Evolutionary conservation across 2,329 filamentous ascomycete species (phyloP), one percentile per base, ranked within the genome.

Genomic region (Cordyceps pruinosa): DNA sequence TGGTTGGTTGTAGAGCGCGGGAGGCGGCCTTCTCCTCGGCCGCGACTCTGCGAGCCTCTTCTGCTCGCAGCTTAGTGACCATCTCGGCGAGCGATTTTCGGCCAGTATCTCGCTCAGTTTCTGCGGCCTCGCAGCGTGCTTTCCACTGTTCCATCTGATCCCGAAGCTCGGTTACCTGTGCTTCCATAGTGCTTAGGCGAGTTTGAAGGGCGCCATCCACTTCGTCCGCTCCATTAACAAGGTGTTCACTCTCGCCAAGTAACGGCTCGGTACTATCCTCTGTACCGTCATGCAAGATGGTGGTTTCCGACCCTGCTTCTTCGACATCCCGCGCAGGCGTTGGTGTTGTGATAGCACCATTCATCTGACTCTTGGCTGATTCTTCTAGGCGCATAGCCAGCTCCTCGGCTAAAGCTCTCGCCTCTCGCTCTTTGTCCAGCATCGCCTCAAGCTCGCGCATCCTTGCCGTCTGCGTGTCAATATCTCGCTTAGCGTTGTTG

Each of bases 351-450:
- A 41, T n/a, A 7, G 62, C 62, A 10, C 67, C 70, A 26, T 71
- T 72, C 60, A 68, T 62, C 26, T 69, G 67, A 12, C 57, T 62
- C 42, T 58, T 69, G 13, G 75, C 72, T 9, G 80, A 77, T 60
- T 86, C 82, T 61, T 85, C 81, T 61, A 96, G 74, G 53, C 82
- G 81, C 63, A 85, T 86, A 15, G 90, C 88, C 55, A 89, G 78
- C 59, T 94, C 88, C 70, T 99, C 94, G 0, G 93, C 93, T 53
- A 84, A 80, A 66, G 95, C 87, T 57, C 94, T 83, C 28, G 92
- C 92, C 61, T 85, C 81, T 26, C 90, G 83, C 71, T 99, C 94
- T 66, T 87, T 85, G 50, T 80, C 83, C 44, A 97, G 76, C 73
- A 89, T 69, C 10, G 64, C 66, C 60, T 97, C 93, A 13, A 97